Evolutionary conservation across 1,139 yeast genomes (phyloP), one percentile per base, ranked within the genome.

Genomic region (Entelexis paramagnoliae): DNA sequence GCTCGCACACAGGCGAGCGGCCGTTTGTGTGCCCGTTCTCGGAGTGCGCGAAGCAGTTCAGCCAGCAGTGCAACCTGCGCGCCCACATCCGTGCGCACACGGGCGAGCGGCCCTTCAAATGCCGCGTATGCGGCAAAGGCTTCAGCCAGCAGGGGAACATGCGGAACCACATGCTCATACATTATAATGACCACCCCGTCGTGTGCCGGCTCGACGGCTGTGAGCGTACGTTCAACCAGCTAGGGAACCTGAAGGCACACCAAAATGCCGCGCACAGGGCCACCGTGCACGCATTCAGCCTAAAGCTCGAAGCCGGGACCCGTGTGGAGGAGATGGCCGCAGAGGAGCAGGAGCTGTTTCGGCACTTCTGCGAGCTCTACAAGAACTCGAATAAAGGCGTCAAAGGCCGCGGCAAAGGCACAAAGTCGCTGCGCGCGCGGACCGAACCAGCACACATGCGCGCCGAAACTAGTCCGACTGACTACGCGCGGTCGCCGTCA

Each of bases 161-260:
- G 59, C 89, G 89, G 22, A 94, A 95, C 11, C 96, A 88, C 67
- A 72, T 74, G 65, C 69, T 85, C 54, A 87, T 95, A 0, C 96
- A 86, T 68, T 81, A 80, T 53, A 80, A 84, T 60, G 72, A 79
- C 56, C 81, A 84, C 62, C 96, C 96, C 9, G 86, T 72, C 65
- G 77, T 78, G 55, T 89, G 97, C 68, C 79, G 77, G 59, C 72
- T 89, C 55, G 96, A 87, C 66, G 73, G 76, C 51, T 89, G 97
- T 69, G 81, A 78, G 61, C 88, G 88, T 68, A 77, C 84, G 3
- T 89, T 89, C 63, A 85, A 96, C 0, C 97, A 89, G 68, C 72
- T 88, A 60, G 96, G 96, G 2, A 89, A 89, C 65, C 75, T 89
- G 70, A 89, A 89, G 67, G 84, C 95, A 0, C 97, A 89, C 67